Base-by-base conservation (phyloP, 805 yeast genomes). In the Barnettozyma siamensis region DNA sequence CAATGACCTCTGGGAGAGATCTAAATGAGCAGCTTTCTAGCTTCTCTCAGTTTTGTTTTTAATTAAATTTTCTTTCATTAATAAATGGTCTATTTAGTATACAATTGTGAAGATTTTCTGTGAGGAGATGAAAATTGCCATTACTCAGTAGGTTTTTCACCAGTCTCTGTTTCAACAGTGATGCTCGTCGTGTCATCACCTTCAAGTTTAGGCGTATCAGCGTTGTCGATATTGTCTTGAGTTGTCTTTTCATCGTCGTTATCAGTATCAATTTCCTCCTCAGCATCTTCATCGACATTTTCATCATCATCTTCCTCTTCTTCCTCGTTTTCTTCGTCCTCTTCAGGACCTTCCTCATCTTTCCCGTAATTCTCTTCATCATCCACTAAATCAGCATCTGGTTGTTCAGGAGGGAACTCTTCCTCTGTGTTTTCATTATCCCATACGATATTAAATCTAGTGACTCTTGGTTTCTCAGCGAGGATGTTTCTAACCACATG, bases 391-490 rank as follows among this genome's bases (percentile, higher is more conserved):
- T 73, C 80, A 2, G 72, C 81, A 32, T 76, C 86, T 7, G 72
- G 77, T 52, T 82, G 87, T 49, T 83, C 88, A 3, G 93, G 93
- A 11, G 91, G 94, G 51, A 75, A 83, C 39, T 80, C 79, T 39
- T 84, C 88, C 5, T 69, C 69, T 44, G 67, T 75, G 27, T 69
- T 76, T 40, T 79, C 88, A 46, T 83, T 85, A 59, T 88, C 96
- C 99, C 99, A 93, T 3, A 88, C 94, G 42, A 93, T 93, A 61
- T 93, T 93, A 65, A 93, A 93, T 49, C 97, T 72, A 7, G 99
- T 93, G 31, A 93, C 99, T 51, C 98, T 73, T 33, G 99, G 99
- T 66, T 93, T 93, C 60, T 93, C 98, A 4, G 98, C 98, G 43
- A 93, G 69, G 29, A 93, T 85, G 63, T 91, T 93, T 57, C 99